Base-by-base conservation (phyloP, 768 basidiomycete genomes). In the Suillus sp. region DNA sequence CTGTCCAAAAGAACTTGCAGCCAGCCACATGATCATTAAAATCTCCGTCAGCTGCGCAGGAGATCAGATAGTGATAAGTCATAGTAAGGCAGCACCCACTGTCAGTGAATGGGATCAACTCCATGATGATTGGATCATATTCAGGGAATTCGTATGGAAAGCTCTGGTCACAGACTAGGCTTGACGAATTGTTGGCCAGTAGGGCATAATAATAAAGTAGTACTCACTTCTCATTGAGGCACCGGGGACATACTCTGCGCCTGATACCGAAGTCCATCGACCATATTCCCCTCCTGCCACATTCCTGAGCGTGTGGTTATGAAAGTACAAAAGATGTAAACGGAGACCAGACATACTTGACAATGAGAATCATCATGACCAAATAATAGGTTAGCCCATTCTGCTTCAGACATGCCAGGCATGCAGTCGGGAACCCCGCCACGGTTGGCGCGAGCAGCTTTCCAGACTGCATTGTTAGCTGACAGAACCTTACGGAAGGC, bases 1-100 rank as follows among this genome's bases (percentile, higher is more conserved):
- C 27, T 27, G 64, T 65, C 78, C 77, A 79, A 65, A 73, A 79
- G 43, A 69, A 78, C 37, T 68, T 67, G 57, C 74, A 76, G 16
- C 0, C 30, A 59, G 9, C 69, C 32, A 6, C 7, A 62, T 72
- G 70, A 3, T 70, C 45, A 34, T 34, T 1, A 34, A 7, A 25
- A 70, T 72, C 70, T 9, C 69, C 72, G 27, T 72, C 70, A 27
- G 72, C 77, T 79, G 61, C 11, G 14, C n/a, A 30, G 34, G 20
- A 18, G 14, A 22, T 64, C 4, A 64, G 58, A 30, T 32, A 55
- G 11, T 59, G 38, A 43, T 10, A 34, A 16, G 45, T 25, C 14
- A 35, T 54, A 38, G 34, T 7, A 32, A 50, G 38, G 38, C 18
- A 22, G n/a, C 50, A 53, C 65, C 45, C 55, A 79, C 78, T 56